phyloP scores from a whole-genome alignment of 108 stramenopile genomes.

The Cyclostephanos tholiformis region DNA sequence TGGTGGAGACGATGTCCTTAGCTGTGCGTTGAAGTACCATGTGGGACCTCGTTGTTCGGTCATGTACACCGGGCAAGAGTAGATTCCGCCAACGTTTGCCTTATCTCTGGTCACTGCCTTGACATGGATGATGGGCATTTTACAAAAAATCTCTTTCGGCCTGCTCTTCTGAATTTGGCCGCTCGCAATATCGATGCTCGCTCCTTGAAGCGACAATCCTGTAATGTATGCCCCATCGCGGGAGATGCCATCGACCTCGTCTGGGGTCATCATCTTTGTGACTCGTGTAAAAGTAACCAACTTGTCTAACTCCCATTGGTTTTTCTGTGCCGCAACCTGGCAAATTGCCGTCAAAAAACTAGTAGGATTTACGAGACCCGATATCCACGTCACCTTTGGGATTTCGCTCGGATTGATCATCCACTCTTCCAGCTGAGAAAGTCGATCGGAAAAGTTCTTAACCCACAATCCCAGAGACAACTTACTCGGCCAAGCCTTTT shows the following conservation, averaged over 20 bases:
- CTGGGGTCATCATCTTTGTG: conserved; percentile 70
- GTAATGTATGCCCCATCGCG: conserved; percentile 86
- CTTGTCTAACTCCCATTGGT: conserved; percentile 85
- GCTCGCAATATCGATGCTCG: conserved; percentile 74
- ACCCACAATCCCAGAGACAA: conserved; percentile 72
- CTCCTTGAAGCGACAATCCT: conserved; percentile 84
- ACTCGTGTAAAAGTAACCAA: conserved; percentile 88
- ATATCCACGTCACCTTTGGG: conserved; percentile 88
- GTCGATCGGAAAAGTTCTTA: conserved; percentile 65
- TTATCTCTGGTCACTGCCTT: conserved; percentile 83
- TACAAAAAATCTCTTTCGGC: conserved; percentile 92
- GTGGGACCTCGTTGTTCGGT: conserved; percentile 86
- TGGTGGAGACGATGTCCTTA: conserved; percentile 79
- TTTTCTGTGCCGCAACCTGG: conserved; percentile 89
- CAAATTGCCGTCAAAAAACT: conserved; percentile 92
- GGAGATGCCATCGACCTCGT: conserved; percentile 72
- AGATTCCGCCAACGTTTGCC: conserved; percentile 76
- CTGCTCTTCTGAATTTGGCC: conserved; percentile 64
- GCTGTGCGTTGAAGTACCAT: conserved; percentile 81
- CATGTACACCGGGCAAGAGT: conserved; percentile 82
- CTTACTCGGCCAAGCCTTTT: conserved; percentile 82
- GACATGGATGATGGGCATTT: conserved; percentile 86
- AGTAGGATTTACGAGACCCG: conserved; percentile 85
- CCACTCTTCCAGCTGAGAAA: conserved; percentile 89
- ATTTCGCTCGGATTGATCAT: conserved; percentile 81